Conservation (phyloP, 208 protist species). For the Giardia muris region DNA sequence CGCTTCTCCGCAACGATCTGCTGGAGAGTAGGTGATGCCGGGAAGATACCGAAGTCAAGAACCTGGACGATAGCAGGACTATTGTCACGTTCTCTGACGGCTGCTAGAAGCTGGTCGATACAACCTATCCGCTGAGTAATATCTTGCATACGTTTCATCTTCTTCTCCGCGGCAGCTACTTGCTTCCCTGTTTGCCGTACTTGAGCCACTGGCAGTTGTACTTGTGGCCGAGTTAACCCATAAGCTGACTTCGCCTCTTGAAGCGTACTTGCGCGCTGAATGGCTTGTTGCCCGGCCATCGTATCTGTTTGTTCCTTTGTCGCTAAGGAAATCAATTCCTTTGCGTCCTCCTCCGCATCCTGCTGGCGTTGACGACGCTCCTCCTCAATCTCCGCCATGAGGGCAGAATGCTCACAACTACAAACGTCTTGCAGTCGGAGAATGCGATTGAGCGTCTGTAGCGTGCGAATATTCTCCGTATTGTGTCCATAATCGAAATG, state of each 20-base stretch:
- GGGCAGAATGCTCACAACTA: neutral
- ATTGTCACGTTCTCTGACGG: neutral
- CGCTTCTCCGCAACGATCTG: neutral
- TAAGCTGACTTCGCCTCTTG: neutral
- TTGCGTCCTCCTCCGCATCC: neutral
- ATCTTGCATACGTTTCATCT: neutral
- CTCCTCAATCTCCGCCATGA: neutral
- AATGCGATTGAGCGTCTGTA: neutral
- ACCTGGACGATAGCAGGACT: neutral
- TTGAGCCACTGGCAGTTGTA: neutral
- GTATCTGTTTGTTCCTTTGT: neutral
- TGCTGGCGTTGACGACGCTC: neutral
- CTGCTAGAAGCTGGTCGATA: neutral
- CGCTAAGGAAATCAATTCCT: neutral
- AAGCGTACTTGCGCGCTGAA: neutral
- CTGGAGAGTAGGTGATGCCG: neutral
- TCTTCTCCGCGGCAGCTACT: neutral
- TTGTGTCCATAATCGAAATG: neutral
- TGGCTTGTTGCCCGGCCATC: neutral
- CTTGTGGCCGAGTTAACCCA: neutral
- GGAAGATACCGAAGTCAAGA: neutral
- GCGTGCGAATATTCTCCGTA: neutral
- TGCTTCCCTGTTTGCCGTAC: neutral
- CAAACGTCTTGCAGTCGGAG: neutral
- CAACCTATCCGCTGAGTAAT: neutral